Percentiles rank a stretch among this genome's conserved stretches.
Evolutionary conservation across 2,329 filamentous ascomycete genomes (phyloP).

Genomic region (Alternaria novae-zelandiae): DNA sequence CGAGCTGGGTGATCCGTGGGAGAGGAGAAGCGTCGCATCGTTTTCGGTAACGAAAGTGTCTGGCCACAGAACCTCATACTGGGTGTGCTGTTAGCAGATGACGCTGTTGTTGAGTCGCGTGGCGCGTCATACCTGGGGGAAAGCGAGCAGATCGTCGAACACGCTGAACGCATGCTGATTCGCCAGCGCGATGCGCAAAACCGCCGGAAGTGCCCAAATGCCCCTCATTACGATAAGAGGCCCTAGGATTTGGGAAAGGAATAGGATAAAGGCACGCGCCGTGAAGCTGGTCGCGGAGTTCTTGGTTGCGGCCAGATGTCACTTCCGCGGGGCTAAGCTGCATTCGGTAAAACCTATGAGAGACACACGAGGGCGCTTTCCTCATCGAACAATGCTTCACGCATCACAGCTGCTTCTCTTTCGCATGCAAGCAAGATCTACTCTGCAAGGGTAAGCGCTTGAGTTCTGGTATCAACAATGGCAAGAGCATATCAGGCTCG

Average conservation of each 20-base stretch:
- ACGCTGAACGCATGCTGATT: slow-evolving; percentile 76
- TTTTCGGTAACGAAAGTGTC: slow-evolving; percentile 73
- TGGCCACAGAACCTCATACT: slow-evolving; percentile 84
- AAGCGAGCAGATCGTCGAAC: slow-evolving; percentile 84
- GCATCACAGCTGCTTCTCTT: not conserved
- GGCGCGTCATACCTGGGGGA: slow-evolving; percentile 72
- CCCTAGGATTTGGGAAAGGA: not conserved
- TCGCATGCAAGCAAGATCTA: not conserved
- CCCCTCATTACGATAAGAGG: slow-evolving; percentile 45
- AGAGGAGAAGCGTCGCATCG: slow-evolving; percentile 69
- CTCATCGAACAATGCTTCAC: not conserved
- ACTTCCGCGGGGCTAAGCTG: slow-evolving; percentile 28
- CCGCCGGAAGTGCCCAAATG: slow-evolving; percentile 56
- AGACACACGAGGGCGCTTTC: not conserved
- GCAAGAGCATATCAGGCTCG: not conserved
- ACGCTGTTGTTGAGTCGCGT: not conserved
- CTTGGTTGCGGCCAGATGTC: slow-evolving; percentile 41
- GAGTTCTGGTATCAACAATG: not conserved
- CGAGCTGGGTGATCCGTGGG: slow-evolving; percentile 33
- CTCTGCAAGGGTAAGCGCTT: not conserved
- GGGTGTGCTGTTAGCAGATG: slow-evolving; percentile 20
- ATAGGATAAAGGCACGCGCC: slow-evolving; percentile 7
- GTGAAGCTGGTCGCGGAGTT: slow-evolving; percentile 18
- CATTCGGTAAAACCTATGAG: slow-evolving; percentile 11
- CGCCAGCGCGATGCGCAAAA: slow-evolving; percentile 57